These are phyloP conservation scores for Grosmannia clavigera DNA, from an alignment of 2,329 filamentous ascomycete species.

Conservation along the genomic window DNA sequence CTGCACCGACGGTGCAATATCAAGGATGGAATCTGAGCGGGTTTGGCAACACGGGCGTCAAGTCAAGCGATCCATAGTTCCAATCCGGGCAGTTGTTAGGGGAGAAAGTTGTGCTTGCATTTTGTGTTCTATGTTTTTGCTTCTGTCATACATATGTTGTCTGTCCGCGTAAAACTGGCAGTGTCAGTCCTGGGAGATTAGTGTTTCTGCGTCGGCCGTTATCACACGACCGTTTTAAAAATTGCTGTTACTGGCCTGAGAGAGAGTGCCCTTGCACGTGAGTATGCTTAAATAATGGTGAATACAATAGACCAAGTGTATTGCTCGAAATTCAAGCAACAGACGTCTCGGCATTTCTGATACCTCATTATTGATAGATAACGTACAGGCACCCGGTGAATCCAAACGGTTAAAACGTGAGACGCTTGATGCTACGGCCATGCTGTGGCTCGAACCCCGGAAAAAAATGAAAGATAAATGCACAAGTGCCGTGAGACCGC, in stretches of 20 bases:
- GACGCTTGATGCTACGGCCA: neutral
- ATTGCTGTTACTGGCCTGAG: neutral
- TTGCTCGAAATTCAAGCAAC: neutral
- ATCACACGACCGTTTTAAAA: neutral
- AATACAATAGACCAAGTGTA: neutral
- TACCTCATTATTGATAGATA: neutral
- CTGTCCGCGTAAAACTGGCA: neutral
- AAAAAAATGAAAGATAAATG: neutral
- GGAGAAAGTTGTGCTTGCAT: neutral
- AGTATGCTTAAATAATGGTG: neutral
- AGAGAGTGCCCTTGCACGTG: neutral
- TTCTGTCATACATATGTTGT: neutral
- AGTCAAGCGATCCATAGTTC: slow-evolving; percentile 18
- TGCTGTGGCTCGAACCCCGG: neutral
- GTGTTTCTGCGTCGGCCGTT: neutral
- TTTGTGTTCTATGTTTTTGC: neutral
- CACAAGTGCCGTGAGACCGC: neutral
- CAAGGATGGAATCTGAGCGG: slow-evolving; percentile 27
- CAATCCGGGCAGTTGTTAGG: neutral
- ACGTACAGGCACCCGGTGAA: neutral
- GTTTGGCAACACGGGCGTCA: slow-evolving; percentile 27
- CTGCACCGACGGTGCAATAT: slow-evolving; percentile 19
- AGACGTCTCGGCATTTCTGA: neutral
- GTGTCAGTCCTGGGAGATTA: neutral
- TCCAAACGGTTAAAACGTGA: neutral